phyloP scores from a whole-genome alignment of 2,329 filamentous ascomycete genomes.

The Trichophyton rubrum region DNA sequence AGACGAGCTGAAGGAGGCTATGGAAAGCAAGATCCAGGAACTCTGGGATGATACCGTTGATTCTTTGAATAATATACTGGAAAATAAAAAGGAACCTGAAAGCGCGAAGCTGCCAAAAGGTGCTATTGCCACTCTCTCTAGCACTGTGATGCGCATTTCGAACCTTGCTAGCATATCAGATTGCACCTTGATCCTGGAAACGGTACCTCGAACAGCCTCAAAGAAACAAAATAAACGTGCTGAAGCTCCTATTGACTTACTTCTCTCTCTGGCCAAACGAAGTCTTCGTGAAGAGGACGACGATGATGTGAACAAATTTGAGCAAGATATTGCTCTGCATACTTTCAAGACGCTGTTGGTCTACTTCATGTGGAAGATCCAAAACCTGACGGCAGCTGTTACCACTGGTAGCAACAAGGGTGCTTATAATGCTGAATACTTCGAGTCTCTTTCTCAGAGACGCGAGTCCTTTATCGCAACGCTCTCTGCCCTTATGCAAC shows the following conservation, averaged over 20 bases:
- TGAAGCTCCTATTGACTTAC: conserved; percentile 47
- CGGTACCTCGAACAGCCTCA: conserved; percentile 24
- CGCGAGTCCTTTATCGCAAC: conserved; percentile 41
- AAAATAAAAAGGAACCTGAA: conserved; percentile 45
- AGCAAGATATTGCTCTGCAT: conserved; percentile 64
- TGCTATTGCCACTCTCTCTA: conserved; percentile 57
- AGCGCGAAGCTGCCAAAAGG: conserved; percentile 43
- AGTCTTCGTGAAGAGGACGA: conserved; percentile 52
- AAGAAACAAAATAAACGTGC: conserved; percentile 28
- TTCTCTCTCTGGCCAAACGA: conserved; percentile 61
- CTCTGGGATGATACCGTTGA: conserved; percentile 78
- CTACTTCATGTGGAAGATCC: conserved; percentile 92
- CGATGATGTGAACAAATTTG: conserved; percentile 59
- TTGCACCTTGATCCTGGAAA: conserved; percentile 62
- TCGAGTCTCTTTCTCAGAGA: conserved; percentile 54
- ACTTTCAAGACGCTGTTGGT: conserved; percentile 67
- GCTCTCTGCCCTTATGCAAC: conserved; percentile 39
- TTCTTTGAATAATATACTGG: conserved; percentile 57
- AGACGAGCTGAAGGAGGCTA: conserved; percentile 76
- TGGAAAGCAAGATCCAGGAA: conserved; percentile 64
- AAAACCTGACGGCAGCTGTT: conserved; percentile 45
- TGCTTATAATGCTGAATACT: conserved; percentile 49
- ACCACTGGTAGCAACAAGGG: conserved; percentile 39
- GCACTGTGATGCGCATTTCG: conserved; percentile 64
- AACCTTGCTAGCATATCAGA: conserved; percentile 71